Base-by-base conservation (phyloP, 768 basidiomycete species). In the Naganishia antarctica region DNA sequence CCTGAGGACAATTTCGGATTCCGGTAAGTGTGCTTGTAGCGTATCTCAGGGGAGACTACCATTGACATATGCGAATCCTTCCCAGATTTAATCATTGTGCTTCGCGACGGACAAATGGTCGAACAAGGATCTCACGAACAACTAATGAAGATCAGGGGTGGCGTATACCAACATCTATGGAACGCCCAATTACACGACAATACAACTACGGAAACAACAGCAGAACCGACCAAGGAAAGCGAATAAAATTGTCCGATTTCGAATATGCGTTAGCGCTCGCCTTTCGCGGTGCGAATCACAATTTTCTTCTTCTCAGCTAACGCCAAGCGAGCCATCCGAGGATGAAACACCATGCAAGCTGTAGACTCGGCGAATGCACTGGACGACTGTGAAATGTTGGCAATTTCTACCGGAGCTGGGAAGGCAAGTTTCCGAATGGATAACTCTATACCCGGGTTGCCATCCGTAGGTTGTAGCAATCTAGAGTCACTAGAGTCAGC, bases 121-220 rank as follows among this genome's bases (percentile, higher is more conserved):
- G 96, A 99, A 76, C 84, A 94, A 76, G 96, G 96, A 12, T 91
- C 90, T 0, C 96, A 98, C 74, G 88, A 91, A 40, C 86, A 90
- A 74, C 80, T 98, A 18, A 79, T 98, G 76, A 83, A 81, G 25
- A 77, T 77, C 15, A 84, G 84, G 15, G 88, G 71, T 12, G 79
- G 79, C 0, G 71, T 79, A 0, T 81, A 80, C 69, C 66, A 67
- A 29, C 62, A 69, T 28, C 68, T 80, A 4, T 80, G 79, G 79
- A 60, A 70, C 9, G 76, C 78, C 0, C 79, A 79, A 61, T 58
- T 77, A 53, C 50, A 59, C 28, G 66, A 67, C 41, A 58, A 40
- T 12, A 48, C 46, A 7, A 50, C 40, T 13, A 1, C 49, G 16
- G 46, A 51, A 2, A 32, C 62, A 18, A 28, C 23, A 44, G 1